Conservation (phyloP, 345 rosid species). For the Iberis pinnata region DNA sequence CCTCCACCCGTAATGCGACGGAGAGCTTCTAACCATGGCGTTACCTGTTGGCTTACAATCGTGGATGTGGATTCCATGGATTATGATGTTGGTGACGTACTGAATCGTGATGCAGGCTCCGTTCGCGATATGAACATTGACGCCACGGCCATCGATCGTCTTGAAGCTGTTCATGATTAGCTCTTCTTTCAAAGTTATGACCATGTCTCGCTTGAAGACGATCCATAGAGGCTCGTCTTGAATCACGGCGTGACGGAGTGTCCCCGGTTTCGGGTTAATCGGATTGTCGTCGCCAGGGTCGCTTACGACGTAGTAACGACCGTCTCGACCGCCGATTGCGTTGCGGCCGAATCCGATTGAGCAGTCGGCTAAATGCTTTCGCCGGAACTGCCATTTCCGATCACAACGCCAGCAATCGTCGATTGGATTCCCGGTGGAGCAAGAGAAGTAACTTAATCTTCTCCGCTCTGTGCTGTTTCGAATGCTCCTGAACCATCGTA, state of each 20-base stretch:
- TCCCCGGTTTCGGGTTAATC: slow-evolving; percentile 65
- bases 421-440: slow-evolving; percentile 68
- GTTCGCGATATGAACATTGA: slow-evolving; percentile 50
- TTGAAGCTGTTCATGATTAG: slow-evolving; percentile 85
- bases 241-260: slow-evolving; percentile 75
- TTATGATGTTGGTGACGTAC: slow-evolving; percentile 62
- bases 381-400: slow-evolving; percentile 41
- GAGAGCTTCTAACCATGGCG: slow-evolving; percentile 83
- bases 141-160: slow-evolving; percentile 72
- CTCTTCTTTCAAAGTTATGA: slow-evolving; percentile 56
- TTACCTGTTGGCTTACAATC: slow-evolving; percentile 68
- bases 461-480: slow-evolving; percentile 70
- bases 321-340: slow-evolving; percentile 75
- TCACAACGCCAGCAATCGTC: slow-evolving; percentile 94
- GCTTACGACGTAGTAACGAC: slow-evolving; percentile 56
- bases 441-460: slow-evolving; percentile 49
- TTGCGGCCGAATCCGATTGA: slow-evolving; percentile 73
- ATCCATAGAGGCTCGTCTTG: slow-evolving; percentile 76
- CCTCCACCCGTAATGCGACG: slow-evolving; percentile 75
- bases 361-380: slow-evolving; percentile 58
- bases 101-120: slow-evolving; percentile 71
- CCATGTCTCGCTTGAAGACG: slow-evolving; percentile 76
- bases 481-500: slow-evolving; percentile 45
- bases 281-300: slow-evolving; percentile 56
- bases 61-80: slow-evolving; percentile 65